phyloP scores from a whole-genome alignment of 1,284 basidiomycete species.

The Athelia sp. region DNA sequence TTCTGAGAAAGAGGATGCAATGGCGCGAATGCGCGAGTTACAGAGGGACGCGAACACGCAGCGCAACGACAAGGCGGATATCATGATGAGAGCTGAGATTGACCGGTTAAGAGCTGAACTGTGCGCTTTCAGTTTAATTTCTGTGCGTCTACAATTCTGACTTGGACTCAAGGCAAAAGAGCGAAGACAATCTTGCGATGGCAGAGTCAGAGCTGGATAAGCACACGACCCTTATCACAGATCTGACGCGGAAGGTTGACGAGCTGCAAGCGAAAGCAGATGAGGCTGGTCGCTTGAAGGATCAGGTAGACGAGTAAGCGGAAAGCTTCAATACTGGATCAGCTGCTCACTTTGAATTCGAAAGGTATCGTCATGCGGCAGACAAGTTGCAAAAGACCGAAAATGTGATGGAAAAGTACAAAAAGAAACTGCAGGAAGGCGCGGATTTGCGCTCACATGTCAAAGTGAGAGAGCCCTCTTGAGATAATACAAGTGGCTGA shows the following conservation, averaged over 20 bases:
- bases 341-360: not conserved
- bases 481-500: not conserved
- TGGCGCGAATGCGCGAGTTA: conserved; percentile 51
- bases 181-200: conserved; percentile 80
- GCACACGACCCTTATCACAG: conserved; percentile 61
- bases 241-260: conserved; percentile 75
- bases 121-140: conserved; percentile 40
- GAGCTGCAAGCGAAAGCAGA: conserved; percentile 80
- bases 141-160: conserved; percentile 20
- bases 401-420: conserved; percentile 98
- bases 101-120: conserved; percentile 75
- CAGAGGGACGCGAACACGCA: conserved; percentile 53
- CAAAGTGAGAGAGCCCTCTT: conserved; percentile 47
- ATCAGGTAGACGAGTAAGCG: conserved; percentile 89
- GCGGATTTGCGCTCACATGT: conserved; percentile 84
- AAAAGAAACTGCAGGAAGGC: conserved; percentile 95
- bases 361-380: conserved; percentile 81
- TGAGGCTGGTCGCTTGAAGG: conserved; percentile 77
- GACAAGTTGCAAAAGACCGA: conserved; percentile 92
- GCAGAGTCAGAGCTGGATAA: conserved; percentile 79
- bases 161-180: conserved; percentile 67
- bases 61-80: conserved; percentile 65
- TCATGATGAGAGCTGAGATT: conserved; percentile 70
- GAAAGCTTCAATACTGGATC: not conserved
- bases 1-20: conserved; percentile 70